Evolutionary conservation across 768 basidiomycete species (phyloP), one percentile per base, ranked within the genome.

Genomic region (Leccinum imitatum): DNA sequence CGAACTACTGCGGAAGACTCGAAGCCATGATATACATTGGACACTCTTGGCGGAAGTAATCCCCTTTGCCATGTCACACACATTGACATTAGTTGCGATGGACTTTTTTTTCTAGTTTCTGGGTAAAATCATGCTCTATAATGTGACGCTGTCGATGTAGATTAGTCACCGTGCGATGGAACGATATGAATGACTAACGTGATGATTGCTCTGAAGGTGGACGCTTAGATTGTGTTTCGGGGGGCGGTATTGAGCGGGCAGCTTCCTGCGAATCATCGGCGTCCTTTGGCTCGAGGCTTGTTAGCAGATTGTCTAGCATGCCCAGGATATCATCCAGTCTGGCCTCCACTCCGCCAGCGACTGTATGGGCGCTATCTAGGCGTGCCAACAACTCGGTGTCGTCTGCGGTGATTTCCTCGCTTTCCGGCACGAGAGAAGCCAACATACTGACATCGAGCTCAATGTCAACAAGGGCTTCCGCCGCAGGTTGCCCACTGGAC

Each of bases 331-430:
- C 77, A 67, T 92, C 88, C 46, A 92, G 73, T 63, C 80, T 82
- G 58, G 69, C 69, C 67, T 91, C 90, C 50, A 92, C 78, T 3
- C 79, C 85, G 33, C 76, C 69, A 3, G 89, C 90, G 63, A 90
- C 67, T 33, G 78, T 78, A 62, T 86, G 79, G 6, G 87, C 88
- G 17, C 70, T 69, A 31, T 87, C 83, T 46, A 92, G 73, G 47
- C 77, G 79, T 48, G 74, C 73, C 50, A 90, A 73, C 46, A 90
- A 70, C 69, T 85, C 83, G 14, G 70, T 68, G 33, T 83, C 84
- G 25, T 79, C 78, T 21, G 53, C 58, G 0, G 67, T 69, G 15
- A 67, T 61, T 31, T 60, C 63, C 35, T 60, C 63, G 33, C 66
- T 59, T 37, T 73, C 74, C 15, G 17, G 51, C 2, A 80, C 65